Percentiles rank a stretch among this genome's conserved stretches.
Conservation (phyloP, 2,329 filamentous ascomycete genomes). For the Fusarium sp. region DNA sequence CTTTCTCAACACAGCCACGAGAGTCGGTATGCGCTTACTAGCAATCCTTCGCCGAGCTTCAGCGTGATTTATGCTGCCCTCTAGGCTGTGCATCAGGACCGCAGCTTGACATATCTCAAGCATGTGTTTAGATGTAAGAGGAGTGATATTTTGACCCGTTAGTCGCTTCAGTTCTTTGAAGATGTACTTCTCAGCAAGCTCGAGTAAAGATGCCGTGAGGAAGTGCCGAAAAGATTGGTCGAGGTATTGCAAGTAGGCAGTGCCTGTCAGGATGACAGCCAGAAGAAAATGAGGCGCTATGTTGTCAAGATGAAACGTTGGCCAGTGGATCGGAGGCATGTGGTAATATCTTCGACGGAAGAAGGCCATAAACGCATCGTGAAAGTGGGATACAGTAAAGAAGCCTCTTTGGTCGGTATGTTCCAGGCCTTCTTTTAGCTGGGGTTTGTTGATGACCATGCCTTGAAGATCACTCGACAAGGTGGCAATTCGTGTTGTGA, state of each 20-base stretch:
- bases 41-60: constrained; percentile 15
- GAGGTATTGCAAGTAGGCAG: constrained; percentile 1
- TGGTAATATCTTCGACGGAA: constrained; percentile 28
- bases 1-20: constrained; percentile 17
- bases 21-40: constrained; percentile 8
- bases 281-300: constrained; percentile 18
- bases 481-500: background rate
- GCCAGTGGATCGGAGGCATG: constrained; percentile 26
- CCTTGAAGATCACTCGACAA: background rate
- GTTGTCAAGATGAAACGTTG: constrained; percentile 29
- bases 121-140: constrained; percentile 1
- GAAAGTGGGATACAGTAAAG: constrained; percentile 14
- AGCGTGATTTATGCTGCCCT: constrained; percentile 10
- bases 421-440: background rate
- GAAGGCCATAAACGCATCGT: background rate
- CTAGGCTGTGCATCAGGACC: constrained; percentile 7
- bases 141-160: background rate
- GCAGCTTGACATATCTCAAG: constrained; percentile 34
- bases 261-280: constrained; percentile 4
- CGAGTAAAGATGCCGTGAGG: background rate
- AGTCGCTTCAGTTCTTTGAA: constrained; percentile 18
- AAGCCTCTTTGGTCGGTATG: background rate
- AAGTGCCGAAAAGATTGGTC: fast-evolving
- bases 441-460: constrained; percentile 1
- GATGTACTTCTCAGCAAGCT: constrained; percentile 29